Base-by-base conservation (phyloP, 176 grass and related monocot species). In the Eleusine indica region DNA sequence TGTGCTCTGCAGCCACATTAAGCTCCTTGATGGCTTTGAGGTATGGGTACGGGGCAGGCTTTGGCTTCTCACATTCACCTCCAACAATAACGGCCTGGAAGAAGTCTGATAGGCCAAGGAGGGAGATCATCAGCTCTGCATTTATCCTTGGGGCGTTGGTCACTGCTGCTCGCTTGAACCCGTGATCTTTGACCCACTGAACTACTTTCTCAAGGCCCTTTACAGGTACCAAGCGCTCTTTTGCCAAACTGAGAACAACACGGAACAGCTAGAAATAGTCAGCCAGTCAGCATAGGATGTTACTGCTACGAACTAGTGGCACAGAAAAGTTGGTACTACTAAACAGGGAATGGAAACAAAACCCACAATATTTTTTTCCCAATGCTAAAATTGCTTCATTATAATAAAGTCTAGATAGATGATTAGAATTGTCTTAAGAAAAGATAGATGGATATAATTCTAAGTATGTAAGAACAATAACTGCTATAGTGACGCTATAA, bases 31-130 rank as follows among this genome's bases (percentile, higher is more conserved):
- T 77, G 53, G 85, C 93, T 70, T 92, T 94, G 10, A 99, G 77
- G 81, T 99, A 99, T 0, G 96, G 93, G 70, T 89, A 94, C 29
- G 96, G 93, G 4, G 87, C 92, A 13, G 91, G 93, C 73, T 98
- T 98, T 5, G 96, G 89, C 69, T 90, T 78, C 77, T 98, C 93
- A 14, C 96, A 98, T 66, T 98, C 96, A 0, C 76, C 84, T 80
- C 96, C 96, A 58, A 95, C 9, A 61, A 98, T 80, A 37, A 98
- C 49, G 1, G 72, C 87, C 60, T 94, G 80, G 79, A 98, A 98
- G 82, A 98, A 98, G 71, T 98, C 93, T 13, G 89, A 83, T 4
- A 98, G 89, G 18, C 93, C 93, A 21, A 98, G 90, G 30, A 91
- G 88, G 6, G 89, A 91, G 82, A 98, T 93, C 91, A 98, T 42